Conservation (phyloP, 1,139 yeast genomes). For the Hyphopichia burtonii region DNA sequence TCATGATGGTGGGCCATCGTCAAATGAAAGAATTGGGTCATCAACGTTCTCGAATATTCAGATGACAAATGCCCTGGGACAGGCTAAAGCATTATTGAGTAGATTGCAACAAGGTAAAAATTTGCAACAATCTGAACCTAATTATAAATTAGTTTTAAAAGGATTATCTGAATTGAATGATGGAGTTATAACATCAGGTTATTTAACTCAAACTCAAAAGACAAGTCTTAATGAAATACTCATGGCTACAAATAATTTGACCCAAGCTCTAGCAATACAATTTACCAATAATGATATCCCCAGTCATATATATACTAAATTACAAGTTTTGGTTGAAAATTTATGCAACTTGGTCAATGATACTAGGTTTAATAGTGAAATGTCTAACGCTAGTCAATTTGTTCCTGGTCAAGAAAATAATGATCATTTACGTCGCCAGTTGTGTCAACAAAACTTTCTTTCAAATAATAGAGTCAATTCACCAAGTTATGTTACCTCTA, state of each 20-base stretch:
- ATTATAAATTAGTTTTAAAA: slow-evolving; percentile 1
- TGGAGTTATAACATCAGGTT: not conserved
- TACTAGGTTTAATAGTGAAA: not conserved
- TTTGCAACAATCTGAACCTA: slow-evolving; percentile 1
- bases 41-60: not conserved
- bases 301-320: slow-evolving; percentile 2
- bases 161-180: slow-evolving; percentile 4
- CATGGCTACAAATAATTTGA: slow-evolving; percentile 4
- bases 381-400: not conserved
- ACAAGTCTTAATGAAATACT: slow-evolving; percentile 5
- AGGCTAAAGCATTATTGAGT: not conserved
- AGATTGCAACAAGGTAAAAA: slow-evolving; percentile 1
- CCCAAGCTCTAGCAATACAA: slow-evolving; percentile 6
- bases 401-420: not conserved
- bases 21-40: not conserved
- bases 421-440: not conserved
- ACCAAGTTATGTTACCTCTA: not conserved
- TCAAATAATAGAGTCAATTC: not conserved
- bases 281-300: slow-evolving; percentile 6
- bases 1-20: not conserved
- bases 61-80: not conserved
- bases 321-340: slow-evolving; percentile 6
- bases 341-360: slow-evolving; percentile 3
- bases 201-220: slow-evolving; percentile 4
- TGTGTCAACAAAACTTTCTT: not conserved